A percentile compares a stretch with the other conserved stretches of the same genome.
Conservation (phyloP, 345 rosid species). For the sweet orange (Citrus sinensis) region DNA sequence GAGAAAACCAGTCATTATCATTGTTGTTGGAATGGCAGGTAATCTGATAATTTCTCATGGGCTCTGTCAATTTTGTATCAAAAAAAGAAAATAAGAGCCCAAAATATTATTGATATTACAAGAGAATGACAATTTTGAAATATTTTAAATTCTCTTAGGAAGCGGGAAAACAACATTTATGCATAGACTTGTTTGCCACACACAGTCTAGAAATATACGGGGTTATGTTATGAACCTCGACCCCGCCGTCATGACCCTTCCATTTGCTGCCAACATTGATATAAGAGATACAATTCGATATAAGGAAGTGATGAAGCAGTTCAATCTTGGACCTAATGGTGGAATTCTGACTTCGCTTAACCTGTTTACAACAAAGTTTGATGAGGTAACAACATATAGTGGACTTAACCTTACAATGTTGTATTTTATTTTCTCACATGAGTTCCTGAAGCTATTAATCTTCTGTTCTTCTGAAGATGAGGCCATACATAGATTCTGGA, state of each 20-base stretch:
- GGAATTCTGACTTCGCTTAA: conserved; percentile 78
- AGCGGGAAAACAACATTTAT: conserved; percentile 83
- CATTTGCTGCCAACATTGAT: conserved; percentile 77
- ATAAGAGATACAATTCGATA: conserved; percentile 77
- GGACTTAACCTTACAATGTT: not conserved
- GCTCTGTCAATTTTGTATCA: not conserved
- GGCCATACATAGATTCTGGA: not conserved
- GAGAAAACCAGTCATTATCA: conserved; percentile 65
- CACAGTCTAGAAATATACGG: conserved; percentile 56
- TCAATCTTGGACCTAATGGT: conserved; percentile 79
- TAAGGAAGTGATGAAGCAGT: conserved; percentile 86
- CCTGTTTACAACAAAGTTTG: conserved; percentile 78
- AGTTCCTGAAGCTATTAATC: not conserved
- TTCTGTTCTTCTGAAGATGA: not conserved
- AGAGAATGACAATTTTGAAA: not conserved
- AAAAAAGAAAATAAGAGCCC: not conserved
- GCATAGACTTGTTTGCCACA: conserved; percentile 64
- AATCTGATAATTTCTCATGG: not conserved
- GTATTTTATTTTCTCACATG: not conserved
- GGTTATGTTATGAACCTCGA: conserved; percentile 84
- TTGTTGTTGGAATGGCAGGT: conserved; percentile 93
- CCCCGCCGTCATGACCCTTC: conserved; percentile 84
- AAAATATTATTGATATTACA: not conserved
- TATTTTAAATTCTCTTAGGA: conserved; percentile 32
- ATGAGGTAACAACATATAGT: conserved; percentile 46